phyloP scores from a whole-genome alignment of 306 rosid genomes.

The Psophocarpus tetragonolobus region DNA sequence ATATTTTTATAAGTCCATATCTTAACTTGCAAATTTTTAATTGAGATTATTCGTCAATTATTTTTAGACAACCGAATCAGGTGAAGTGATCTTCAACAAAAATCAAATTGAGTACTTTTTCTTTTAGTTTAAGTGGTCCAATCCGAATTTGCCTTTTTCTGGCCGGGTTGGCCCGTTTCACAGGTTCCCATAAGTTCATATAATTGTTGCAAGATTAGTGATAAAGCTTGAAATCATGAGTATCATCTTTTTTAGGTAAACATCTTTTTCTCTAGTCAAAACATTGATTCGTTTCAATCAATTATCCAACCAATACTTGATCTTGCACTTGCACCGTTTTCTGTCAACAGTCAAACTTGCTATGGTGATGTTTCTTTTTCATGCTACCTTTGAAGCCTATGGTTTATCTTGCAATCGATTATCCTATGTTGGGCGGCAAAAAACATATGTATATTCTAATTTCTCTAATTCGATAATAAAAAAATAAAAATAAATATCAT shows the following conservation, averaged over 20 bases:
- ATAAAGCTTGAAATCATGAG: not conserved
- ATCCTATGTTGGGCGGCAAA: no score
- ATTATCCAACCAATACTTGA: not conserved
- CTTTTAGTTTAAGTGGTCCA: not conserved
- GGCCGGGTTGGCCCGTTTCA: not conserved
- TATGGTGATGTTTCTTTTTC: constrained; percentile 27
- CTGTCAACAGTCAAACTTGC: constrained; percentile 2
- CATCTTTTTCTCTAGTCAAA: not conserved
- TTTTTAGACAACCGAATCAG: not conserved
- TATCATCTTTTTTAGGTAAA: not conserved
- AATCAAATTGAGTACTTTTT: not conserved
- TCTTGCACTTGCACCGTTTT: not conserved
- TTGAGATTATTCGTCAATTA: no score
- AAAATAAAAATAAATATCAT: no score
- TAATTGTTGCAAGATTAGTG: not conserved
- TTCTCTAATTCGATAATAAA: no score
- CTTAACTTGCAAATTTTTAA: no score
- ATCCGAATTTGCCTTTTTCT: not conserved
- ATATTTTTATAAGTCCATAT: no score
- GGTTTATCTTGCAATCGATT: constrained; percentile 15
- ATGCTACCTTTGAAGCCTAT: constrained; percentile 20
- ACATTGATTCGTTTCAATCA: not conserved
- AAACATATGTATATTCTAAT: no score
- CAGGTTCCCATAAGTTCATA: not conserved
- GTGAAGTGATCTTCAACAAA: not conserved